phyloP scores from a whole-genome alignment of 441 rosid genomes.

The Adansonia rubrostipa region DNA sequence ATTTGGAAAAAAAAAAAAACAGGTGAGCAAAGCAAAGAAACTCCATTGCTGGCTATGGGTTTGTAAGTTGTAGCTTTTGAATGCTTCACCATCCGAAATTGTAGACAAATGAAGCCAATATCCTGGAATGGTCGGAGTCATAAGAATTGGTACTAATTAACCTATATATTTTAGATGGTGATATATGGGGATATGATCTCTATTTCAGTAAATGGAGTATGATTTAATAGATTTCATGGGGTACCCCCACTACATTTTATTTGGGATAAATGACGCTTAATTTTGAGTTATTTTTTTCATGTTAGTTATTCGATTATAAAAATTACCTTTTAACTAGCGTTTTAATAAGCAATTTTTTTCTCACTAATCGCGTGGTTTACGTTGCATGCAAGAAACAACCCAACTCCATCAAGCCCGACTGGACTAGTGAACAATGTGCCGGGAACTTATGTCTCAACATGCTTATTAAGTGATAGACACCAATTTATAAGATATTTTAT shows the following conservation, averaged over 20 bases:
- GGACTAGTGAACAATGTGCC: too few species aligned
- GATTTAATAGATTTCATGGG: background rate
- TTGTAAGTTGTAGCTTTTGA: background rate
- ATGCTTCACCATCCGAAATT: background rate
- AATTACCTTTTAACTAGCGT: background rate
- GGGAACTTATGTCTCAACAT: too few species aligned
- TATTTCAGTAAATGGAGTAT: background rate
- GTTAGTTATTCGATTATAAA: too few species aligned
- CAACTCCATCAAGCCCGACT: too few species aligned
- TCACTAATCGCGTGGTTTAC: too few species aligned
- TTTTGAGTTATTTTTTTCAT: too few species aligned
- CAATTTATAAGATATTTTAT: too few species aligned
- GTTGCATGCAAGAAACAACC: too few species aligned
- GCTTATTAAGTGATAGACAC: too few species aligned
- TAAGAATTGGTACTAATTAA: background rate
- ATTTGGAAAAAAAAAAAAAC: background rate
- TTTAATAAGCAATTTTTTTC: too few species aligned
- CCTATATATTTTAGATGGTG: background rate
- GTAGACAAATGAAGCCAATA: background rate
- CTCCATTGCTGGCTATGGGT: background rate
- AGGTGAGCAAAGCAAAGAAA: background rate
- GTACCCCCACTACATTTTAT: background rate
- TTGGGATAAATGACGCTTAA: background rate
- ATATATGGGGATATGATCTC: background rate
- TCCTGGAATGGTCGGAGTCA: background rate